Evolutionary conservation across 2,329 filamentous ascomycete species (phyloP).

Genomic region (Colletotrichum salicis): DNA sequence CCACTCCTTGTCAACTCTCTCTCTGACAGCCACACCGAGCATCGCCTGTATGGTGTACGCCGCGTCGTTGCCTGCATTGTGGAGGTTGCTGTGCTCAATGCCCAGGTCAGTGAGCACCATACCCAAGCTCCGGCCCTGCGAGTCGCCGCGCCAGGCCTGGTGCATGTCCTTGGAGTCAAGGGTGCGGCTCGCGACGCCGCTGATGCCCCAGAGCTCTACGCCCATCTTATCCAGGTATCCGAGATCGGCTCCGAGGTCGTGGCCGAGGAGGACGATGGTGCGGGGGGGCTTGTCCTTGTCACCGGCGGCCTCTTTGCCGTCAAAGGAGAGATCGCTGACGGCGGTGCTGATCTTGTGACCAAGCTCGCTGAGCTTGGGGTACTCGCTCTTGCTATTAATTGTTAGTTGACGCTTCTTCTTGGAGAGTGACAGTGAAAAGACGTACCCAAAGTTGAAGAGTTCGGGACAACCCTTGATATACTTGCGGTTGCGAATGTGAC

Average conservation of each 20-base stretch:
- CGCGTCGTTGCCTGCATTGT: constrained; percentile 37
- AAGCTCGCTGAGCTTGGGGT: constrained; percentile 49
- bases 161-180: constrained; percentile 81
- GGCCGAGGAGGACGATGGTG: constrained; percentile 77
- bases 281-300: constrained; percentile 9
- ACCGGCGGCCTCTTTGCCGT: neutral
- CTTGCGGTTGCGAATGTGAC: constrained; percentile 71
- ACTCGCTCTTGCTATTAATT: constrained; percentile 52
- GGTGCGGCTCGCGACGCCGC: constrained; percentile 66
- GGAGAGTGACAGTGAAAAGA: neutral
- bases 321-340: constrained; percentile 43
- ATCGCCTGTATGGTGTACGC: constrained; percentile 37
- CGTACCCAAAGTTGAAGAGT: constrained; percentile 79
- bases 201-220: constrained; percentile 63
- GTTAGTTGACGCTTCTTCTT: constrained; percentile 2
- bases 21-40: constrained; percentile 40
- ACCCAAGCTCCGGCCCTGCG: constrained; percentile 66
- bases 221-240: constrained; percentile 63
- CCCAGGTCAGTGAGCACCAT: constrained; percentile 61
- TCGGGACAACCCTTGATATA: constrained; percentile 81
- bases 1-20: neutral
- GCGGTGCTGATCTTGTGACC: constrained; percentile 48
- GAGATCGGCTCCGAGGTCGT: constrained; percentile 76
- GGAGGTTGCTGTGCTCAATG: constrained; percentile 30
- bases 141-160: constrained; percentile 67